Percentiles rank a stretch among this genome's conserved stretches.
These are phyloP conservation scores for Seiridium cupressi DNA, from an alignment of 2,329 filamentous ascomycete species.

Conservation along the genomic window DNA sequence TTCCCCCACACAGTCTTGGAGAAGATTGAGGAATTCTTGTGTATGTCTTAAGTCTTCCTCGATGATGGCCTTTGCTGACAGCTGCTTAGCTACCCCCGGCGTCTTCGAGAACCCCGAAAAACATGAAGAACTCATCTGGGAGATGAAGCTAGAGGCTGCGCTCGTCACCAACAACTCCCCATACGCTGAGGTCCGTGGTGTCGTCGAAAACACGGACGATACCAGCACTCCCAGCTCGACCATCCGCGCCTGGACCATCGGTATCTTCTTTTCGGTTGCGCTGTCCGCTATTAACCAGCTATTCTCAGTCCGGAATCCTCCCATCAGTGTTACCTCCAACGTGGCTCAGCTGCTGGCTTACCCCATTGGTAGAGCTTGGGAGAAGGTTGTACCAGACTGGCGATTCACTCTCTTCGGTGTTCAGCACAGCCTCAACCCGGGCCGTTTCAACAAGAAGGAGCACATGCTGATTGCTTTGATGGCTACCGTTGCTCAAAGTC, in stretches of 20 bases:
- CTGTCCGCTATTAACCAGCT: conserved; percentile 35
- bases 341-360: conserved; percentile 39
- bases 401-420: conserved; percentile 36
- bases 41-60: neutral
- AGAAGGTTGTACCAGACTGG: conserved; percentile 31
- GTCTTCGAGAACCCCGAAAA: conserved; percentile 34
- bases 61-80: neutral
- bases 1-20: neutral
- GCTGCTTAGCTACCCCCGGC: conserved; percentile 10
- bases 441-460: conserved; percentile 57
- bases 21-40: neutral
- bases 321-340: conserved; percentile 36
- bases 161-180: conserved; percentile 33
- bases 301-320: conserved; percentile 39
- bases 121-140: conserved; percentile 28
- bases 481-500: conserved; percentile 53
- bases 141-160: conserved; percentile 32
- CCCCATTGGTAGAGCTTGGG: conserved; percentile 34
- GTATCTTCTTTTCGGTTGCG: conserved; percentile 31
- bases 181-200: conserved; percentile 42
- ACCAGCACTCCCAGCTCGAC: conserved; percentile 37
- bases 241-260: conserved; percentile 36
- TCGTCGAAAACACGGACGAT: conserved; percentile 41
- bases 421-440: conserved; percentile 51
- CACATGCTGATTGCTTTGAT: conserved; percentile 56